A percentile compares a stretch with the other conserved stretches of the same genome.
These are phyloP conservation scores for Apiotrichum montevideense DNA, from an alignment of 1,284 basidiomycete genomes.

Conservation along the genomic window DNA sequence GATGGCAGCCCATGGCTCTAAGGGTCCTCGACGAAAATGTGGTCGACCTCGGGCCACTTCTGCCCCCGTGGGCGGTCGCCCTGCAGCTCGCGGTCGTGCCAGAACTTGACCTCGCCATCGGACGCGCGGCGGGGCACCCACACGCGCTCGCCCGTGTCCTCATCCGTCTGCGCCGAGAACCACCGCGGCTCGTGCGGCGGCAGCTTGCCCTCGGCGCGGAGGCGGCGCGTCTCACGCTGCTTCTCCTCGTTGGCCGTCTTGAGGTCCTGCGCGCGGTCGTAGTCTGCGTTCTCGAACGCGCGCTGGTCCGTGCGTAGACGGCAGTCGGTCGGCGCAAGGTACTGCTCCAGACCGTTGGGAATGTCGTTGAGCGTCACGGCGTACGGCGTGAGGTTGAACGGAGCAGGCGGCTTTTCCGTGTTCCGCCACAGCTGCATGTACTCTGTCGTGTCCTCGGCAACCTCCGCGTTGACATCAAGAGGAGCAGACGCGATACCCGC, in stretches of 20 bases:
- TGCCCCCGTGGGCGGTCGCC: conserved; percentile 49
- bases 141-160: conserved; percentile 77
- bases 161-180: conserved; percentile 70
- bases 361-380: conserved; percentile 69
- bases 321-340: conserved; percentile 86
- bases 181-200: conserved; percentile 74
- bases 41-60: conserved; percentile 65
- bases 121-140: conserved; percentile 65
- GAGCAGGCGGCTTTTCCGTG: conserved; percentile 72
- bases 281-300: conserved; percentile 89
- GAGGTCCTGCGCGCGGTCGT: conserved; percentile 79
- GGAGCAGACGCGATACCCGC: conserved; percentile 60
- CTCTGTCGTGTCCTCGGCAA: conserved; percentile 33
- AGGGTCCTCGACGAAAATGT: conserved; percentile 55
- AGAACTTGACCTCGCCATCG: conserved; percentile 63
- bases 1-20: not conserved
- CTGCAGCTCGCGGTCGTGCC: conserved; percentile 67
- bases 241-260: conserved; percentile 82
- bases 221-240: conserved; percentile 70
- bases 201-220: conserved; percentile 68
- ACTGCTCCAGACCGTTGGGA: conserved; percentile 56
- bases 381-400: conserved; percentile 93
- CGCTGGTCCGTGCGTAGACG: conserved; percentile 87
- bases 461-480: conserved; percentile 52
- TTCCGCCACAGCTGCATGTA: conserved; percentile 74